A percentile compares a stretch with the other conserved stretches of the same genome.
phyloP scores from a whole-genome alignment of 192 early-diverging fungal species.

The Backusella luteola region DNA sequence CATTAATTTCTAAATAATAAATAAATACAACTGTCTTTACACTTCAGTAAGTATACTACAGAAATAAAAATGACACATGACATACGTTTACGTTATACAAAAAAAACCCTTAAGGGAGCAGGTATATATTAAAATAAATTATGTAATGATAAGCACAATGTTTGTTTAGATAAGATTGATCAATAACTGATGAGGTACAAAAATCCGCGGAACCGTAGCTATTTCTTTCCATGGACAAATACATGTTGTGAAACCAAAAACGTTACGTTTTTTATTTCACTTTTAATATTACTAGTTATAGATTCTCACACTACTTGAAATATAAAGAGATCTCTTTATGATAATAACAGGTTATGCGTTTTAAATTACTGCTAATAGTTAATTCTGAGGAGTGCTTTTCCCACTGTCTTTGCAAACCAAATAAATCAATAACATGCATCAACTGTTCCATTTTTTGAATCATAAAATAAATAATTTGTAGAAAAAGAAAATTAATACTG shows the following conservation, averaged over 20 bases:
- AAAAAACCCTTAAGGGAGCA: too few relatives aligned
- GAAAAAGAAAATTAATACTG: background rate
- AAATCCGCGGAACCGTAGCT: too few relatives aligned
- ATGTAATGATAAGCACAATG: too few relatives aligned
- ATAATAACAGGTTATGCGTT: background rate
- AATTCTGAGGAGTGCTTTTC: background rate
- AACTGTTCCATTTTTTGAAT: background rate
- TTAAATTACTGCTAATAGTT: background rate
- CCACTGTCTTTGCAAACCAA: background rate
- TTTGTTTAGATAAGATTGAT: too few relatives aligned
- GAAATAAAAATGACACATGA: background rate
- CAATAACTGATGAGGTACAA: too few relatives aligned
- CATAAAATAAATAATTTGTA: background rate
- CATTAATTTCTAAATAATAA: background rate
- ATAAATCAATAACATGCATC: background rate
- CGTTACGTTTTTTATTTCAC: background rate
- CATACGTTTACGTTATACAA: background rate
- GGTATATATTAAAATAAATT: too few relatives aligned
- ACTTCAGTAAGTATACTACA: background rate
- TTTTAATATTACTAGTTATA: background rate
- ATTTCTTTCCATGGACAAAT: background rate
- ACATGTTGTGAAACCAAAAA: background rate
- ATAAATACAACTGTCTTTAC: background rate
- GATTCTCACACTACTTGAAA: background rate
- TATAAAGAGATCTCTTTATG: background rate